Conservation (phyloP, 2,329 filamentous ascomycete species). For the Phialophora chinensis region DNA sequence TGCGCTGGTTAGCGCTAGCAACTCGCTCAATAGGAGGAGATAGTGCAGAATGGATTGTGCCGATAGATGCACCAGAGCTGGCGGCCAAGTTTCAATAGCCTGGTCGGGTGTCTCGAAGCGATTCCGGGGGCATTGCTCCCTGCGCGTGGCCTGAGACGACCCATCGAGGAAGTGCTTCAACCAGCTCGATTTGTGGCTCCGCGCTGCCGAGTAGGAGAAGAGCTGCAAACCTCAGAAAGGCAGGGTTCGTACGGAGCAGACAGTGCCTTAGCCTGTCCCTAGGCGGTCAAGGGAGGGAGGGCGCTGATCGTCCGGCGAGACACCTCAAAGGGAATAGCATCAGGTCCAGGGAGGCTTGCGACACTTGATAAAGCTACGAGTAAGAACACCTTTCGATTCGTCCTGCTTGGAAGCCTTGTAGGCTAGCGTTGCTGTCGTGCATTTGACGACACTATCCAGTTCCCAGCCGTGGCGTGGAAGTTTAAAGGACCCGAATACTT, state of each 20-base stretch:
- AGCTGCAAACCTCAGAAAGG: background rate
- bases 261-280: no score
- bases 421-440: background rate
- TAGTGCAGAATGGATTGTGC: background rate
- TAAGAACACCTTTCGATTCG: background rate
- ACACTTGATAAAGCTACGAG: constrained; percentile 9
- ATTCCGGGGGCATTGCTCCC: background rate
- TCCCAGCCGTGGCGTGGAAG: background rate
- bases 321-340: background rate
- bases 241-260: no score
- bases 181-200: background rate
- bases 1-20: background rate
- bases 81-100: background rate
- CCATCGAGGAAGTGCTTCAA: background rate
- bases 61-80: background rate
- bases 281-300: background rate
- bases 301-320: background rate
- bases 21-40: background rate
- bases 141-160: constrained; percentile 1
- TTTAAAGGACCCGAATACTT: background rate
- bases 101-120: constrained; percentile 2
- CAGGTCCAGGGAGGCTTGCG: background rate
- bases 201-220: background rate
- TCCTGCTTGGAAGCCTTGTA: background rate
- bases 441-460: background rate